These are phyloP conservation scores for Saccharomycopsis fodiens DNA, from an alignment of 805 yeast species.

Conservation along the genomic window DNA sequence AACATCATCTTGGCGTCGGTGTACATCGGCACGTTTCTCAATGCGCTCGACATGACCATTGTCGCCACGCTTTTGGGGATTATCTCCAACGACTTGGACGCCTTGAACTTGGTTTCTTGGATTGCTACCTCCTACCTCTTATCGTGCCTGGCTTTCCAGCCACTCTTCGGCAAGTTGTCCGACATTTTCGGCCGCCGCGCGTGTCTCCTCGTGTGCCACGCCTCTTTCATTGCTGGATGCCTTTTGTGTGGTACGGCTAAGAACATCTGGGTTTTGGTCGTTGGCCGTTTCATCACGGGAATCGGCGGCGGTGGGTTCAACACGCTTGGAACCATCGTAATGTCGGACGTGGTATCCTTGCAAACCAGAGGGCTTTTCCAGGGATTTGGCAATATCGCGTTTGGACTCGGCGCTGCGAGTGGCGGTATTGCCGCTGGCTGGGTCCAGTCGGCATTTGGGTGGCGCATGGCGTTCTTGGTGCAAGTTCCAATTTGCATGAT, in stretches of 20 bases:
- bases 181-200: slow-evolving; percentile 53
- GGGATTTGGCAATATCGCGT: slow-evolving; percentile 69
- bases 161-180: slow-evolving; percentile 61
- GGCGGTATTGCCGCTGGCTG: slow-evolving; percentile 62
- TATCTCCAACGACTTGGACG: slow-evolving; percentile 53
- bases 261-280: slow-evolving; percentile 31
- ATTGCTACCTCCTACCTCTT: slow-evolving; percentile 65
- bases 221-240: slow-evolving; percentile 40
- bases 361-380: slow-evolving; percentile 73
- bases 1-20: slow-evolving; percentile 25
- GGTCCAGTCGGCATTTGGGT: slow-evolving; percentile 45
- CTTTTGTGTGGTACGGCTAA: slow-evolving; percentile 32
- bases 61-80: slow-evolving; percentile 51
- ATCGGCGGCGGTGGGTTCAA: slow-evolving; percentile 89
- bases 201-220: slow-evolving; percentile 34
- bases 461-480: slow-evolving; percentile 55
- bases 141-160: slow-evolving; percentile 69
- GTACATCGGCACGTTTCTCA: slow-evolving; percentile 41
- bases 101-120: slow-evolving; percentile 50
- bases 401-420: slow-evolving; percentile 63
- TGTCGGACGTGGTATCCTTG: slow-evolving; percentile 69
- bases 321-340: slow-evolving; percentile 64
- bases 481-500: slow-evolving; percentile 46
- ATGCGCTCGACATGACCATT: slow-evolving; percentile 52
- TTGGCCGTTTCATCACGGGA: slow-evolving; percentile 70